Evolutionary conservation across 2,329 filamentous ascomycete species (phyloP).

Genomic region (Cyanodermella asteris): DNA sequence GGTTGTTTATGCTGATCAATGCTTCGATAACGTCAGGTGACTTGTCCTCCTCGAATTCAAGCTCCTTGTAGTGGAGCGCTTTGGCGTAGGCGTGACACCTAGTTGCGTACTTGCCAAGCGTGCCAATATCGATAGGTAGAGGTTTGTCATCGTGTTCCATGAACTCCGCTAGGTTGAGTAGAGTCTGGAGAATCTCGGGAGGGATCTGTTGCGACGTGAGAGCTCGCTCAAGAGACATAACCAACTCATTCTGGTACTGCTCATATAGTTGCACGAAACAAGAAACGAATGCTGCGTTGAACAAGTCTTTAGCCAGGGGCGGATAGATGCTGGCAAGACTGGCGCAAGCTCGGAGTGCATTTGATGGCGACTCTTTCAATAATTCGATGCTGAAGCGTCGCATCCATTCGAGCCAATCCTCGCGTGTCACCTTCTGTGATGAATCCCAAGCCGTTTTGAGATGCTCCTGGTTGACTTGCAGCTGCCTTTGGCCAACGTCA

Average conservation of each 20-base stretch:
- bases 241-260: constrained; percentile 89
- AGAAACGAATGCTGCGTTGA: constrained; percentile 97
- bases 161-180: constrained; percentile 93
- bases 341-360: constrained; percentile 81
- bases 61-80: constrained; percentile 92
- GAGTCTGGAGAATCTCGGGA: constrained; percentile 77
- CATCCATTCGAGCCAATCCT: constrained; percentile 99
- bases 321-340: constrained; percentile 78
- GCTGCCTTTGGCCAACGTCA: constrained; percentile 75
- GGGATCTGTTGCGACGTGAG: constrained; percentile 90
- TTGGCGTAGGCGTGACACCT: constrained; percentile 97
- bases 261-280: constrained; percentile 98
- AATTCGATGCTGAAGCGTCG: constrained; percentile 88
- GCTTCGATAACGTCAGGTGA: constrained; percentile 90
- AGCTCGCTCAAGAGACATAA: constrained; percentile 84
- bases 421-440: constrained; percentile 84
- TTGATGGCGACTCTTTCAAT: constrained; percentile 85
- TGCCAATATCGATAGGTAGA: constrained; percentile 86
- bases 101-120: constrained; percentile 80
- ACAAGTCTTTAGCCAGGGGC: constrained; percentile 75
- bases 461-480: constrained; percentile 94
- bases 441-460: constrained; percentile 95
- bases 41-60: constrained; percentile 95
- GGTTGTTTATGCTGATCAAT: constrained; percentile 97
- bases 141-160: constrained; percentile 99